phyloP scores from a whole-genome alignment of 805 yeast species.

The Candida ortonii region DNA sequence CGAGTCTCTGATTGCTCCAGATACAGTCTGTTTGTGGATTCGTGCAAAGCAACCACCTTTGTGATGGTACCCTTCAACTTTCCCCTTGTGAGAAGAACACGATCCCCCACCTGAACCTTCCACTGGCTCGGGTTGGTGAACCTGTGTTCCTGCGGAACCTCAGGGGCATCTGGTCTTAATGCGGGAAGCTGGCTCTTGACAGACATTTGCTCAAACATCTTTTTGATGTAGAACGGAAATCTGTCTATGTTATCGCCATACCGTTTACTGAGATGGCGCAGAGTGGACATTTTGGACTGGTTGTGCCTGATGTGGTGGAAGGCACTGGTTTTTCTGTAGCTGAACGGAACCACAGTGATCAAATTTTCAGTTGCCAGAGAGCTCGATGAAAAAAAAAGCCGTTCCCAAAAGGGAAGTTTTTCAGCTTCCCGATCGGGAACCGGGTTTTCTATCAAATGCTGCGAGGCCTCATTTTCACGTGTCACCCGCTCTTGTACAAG shows the following conservation, averaged over 20 bases:
- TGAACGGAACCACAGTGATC: no score
- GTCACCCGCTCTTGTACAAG: no score
- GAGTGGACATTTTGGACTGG: conserved; percentile 13
- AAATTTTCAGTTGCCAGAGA: no score
- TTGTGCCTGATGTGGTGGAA: no score
- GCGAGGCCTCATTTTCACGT: no score
- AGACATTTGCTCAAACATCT: conserved; percentile 30
- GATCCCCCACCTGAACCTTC: conserved; percentile 70
- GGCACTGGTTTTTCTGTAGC: no score
- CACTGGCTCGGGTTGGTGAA: conserved; percentile 49
- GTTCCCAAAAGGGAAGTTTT: no score
- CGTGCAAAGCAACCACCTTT: conserved; percentile 56
- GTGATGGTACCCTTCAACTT: conserved; percentile 72
- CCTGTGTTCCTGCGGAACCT: conserved; percentile 32
- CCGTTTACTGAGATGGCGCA: conserved; percentile 28
- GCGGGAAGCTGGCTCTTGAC: conserved; percentile 33
- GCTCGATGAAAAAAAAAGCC: no score
- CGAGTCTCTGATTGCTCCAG: conserved; percentile 68
- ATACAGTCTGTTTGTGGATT: conserved; percentile 59
- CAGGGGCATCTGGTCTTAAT: conserved; percentile 24
- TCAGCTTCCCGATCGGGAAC: no score
- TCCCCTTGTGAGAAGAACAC: conserved; percentile 72
- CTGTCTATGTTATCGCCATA: conserved; percentile 31
- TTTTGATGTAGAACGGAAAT: conserved; percentile 28
- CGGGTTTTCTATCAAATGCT: no score